A percentile compares a stretch with the other conserved stretches of the same genome.
phyloP scores from a whole-genome alignment of 1,284 basidiomycete species.

The Phellinidium pouzarii region DNA sequence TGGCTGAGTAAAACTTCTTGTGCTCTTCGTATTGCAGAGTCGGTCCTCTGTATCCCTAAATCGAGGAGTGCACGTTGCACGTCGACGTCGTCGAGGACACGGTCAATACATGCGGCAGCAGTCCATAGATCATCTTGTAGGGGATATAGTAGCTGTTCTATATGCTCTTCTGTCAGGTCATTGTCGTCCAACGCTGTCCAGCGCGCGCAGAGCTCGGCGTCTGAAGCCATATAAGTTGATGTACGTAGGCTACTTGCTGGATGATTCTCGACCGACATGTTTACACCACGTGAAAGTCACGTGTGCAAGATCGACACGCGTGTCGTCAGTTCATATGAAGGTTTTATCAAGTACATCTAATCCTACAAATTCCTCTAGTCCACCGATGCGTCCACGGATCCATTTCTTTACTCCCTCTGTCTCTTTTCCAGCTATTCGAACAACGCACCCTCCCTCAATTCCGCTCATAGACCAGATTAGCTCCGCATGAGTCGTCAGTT shows the following conservation, averaged over 20 bases:
- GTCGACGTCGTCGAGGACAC: conserved; percentile 50
- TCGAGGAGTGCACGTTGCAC: conserved; percentile 53
- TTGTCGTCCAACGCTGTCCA: conserved; percentile 54
- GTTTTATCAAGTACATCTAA: conserved; percentile 56
- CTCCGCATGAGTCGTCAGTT: conserved; percentile 41
- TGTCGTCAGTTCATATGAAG: conserved; percentile 48
- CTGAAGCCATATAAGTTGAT: background rate
- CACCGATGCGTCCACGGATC: conserved; percentile 47
- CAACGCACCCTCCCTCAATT: conserved; percentile 45
- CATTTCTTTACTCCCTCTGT: conserved; percentile 68
- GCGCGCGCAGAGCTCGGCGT: conserved; percentile 31
- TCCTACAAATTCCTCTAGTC: conserved; percentile 52
- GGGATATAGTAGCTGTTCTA: conserved; percentile 43
- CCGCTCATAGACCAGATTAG: conserved; percentile 76
- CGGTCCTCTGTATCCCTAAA: conserved; percentile 55
- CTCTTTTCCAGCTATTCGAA: conserved; percentile 68
- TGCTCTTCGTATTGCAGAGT: conserved; percentile 40
- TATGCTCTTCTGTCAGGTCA: conserved; percentile 43
- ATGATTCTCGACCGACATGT: too few species aligned
- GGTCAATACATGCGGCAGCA: conserved; percentile 62
- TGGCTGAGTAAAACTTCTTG: conserved; percentile 29
- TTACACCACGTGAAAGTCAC: background rate
- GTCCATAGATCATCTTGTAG: conserved; percentile 68
- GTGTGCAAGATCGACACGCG: background rate
- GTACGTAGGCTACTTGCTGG: too few species aligned